A percentile compares a stretch with the other conserved stretches of the same genome.
phyloP scores from a whole-genome alignment of 2,329 filamentous ascomycete genomes.

The Sporothrix mexicana region DNA sequence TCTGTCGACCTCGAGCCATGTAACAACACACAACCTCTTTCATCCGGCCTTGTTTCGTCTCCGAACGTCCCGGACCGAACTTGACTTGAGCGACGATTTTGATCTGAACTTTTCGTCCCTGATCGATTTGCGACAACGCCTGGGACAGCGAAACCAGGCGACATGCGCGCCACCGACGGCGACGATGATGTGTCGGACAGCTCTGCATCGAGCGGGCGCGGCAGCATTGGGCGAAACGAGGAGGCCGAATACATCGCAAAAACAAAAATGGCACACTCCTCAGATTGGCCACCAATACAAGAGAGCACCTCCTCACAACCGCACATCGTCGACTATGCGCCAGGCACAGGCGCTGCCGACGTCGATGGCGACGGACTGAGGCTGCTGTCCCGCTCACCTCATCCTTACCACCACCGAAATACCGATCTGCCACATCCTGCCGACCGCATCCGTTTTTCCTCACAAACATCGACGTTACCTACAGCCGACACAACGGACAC shows the following conservation, averaged over 20 bases:
- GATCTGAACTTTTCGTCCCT: neutral
- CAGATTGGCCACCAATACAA: neutral
- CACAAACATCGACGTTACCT: neutral
- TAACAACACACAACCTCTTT: neutral
- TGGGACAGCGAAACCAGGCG: no score
- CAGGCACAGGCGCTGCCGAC: neutral
- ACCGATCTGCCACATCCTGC: slow-evolving; percentile 61
- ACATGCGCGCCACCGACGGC: neutral
- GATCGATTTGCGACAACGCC: no score
- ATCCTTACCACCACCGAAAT: slow-evolving; percentile 69
- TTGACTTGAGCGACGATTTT: neutral
- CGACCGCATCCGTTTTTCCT: slow-evolving; percentile 45
- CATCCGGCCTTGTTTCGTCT: neutral
- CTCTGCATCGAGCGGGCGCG: neutral
- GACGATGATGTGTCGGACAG: slow-evolving; percentile 13
- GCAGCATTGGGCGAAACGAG: neutral
- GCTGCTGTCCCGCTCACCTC: slow-evolving; percentile 65
- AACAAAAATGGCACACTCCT: neutral
- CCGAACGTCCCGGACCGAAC: neutral
- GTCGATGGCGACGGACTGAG: slow-evolving; percentile 48
- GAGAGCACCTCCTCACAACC: neutral
- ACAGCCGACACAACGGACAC: neutral
- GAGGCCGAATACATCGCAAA: neutral
- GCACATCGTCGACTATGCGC: neutral
- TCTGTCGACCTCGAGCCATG: slow-evolving; percentile 7